phyloP scores from a whole-genome alignment of 805 yeast species.

The Zygoascus bituminiphila region DNA sequence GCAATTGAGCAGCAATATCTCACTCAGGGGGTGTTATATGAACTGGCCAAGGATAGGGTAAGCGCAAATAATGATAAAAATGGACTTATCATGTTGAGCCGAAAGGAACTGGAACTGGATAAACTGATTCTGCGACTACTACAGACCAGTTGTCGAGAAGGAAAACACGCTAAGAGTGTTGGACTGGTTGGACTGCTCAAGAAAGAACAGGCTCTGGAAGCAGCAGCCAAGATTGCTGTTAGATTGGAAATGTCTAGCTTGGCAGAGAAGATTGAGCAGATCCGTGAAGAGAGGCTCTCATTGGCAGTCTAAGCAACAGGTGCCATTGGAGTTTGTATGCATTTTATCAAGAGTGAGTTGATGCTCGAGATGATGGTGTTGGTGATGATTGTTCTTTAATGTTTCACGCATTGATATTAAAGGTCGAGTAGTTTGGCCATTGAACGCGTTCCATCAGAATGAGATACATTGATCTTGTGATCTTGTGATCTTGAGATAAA shows the following conservation, averaged over 20 bases:
- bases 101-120: slow-evolving; percentile 56
- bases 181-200: slow-evolving; percentile 61
- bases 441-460: too few species aligned
- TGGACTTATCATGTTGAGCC: slow-evolving; percentile 32
- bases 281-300: slow-evolving; percentile 43
- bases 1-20: slow-evolving; percentile 21
- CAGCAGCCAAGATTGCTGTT: slow-evolving; percentile 79
- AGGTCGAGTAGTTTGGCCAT: too few species aligned
- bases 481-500: too few species aligned
- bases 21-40: slow-evolving; percentile 19
- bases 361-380: too few species aligned
- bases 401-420: too few species aligned
- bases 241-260: slow-evolving; percentile 49
- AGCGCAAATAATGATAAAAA: slow-evolving; percentile 32
- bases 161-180: slow-evolving; percentile 55
- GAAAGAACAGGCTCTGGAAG: slow-evolving; percentile 70
- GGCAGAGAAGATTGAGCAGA: slow-evolving; percentile 45
- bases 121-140: slow-evolving; percentile 69
- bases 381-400: too few species aligned
- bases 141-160: slow-evolving; percentile 63
- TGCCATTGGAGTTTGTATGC: too few species aligned
- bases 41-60: slow-evolving; percentile 20
- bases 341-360: too few species aligned
- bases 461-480: too few species aligned
- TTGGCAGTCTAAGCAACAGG: too few species aligned